Conservation (phyloP, 148 eudicot genomes). For the Linanthus parryae region DNA sequence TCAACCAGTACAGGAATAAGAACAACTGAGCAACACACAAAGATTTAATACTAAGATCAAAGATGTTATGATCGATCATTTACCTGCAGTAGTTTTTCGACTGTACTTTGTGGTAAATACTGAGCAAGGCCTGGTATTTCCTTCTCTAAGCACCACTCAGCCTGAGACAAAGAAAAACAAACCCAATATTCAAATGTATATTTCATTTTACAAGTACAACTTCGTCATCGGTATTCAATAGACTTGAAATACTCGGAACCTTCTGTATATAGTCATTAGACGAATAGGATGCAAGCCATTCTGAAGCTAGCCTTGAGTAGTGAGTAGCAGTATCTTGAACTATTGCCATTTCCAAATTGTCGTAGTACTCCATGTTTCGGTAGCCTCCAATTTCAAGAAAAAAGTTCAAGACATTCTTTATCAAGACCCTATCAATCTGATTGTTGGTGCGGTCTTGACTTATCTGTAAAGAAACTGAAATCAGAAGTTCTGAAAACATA, state of each 20-base stretch:
- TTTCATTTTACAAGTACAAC: background rate
- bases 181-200: background rate
- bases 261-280: constrained; percentile 12
- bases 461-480: constrained; percentile 9
- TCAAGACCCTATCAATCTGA: constrained; percentile 9
- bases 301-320: constrained; percentile 15
- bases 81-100: constrained; percentile 18
- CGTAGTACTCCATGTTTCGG: constrained; percentile 10
- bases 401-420: constrained; percentile 13
- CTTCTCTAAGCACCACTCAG: constrained; percentile 11
- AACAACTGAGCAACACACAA: background rate
- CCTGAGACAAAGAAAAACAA: constrained; percentile 12
- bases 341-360: constrained; percentile 14
- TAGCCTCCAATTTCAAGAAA: constrained; percentile 20
- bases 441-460: constrained; percentile 12
- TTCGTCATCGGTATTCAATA: background rate
- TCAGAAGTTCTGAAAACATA: background rate
- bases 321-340: constrained; percentile 9
- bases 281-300: constrained; percentile 12
- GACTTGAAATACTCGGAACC: constrained; percentile 4
- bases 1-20: background rate
- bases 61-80: background rate
- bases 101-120: constrained; percentile 13
- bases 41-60: background rate
- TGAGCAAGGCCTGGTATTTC: constrained; percentile 15